Percentiles rank a stretch among this genome's conserved stretches.
phyloP scores from a whole-genome alignment of 129 eudicot genomes.

The Flaveria sonorensis region DNA sequence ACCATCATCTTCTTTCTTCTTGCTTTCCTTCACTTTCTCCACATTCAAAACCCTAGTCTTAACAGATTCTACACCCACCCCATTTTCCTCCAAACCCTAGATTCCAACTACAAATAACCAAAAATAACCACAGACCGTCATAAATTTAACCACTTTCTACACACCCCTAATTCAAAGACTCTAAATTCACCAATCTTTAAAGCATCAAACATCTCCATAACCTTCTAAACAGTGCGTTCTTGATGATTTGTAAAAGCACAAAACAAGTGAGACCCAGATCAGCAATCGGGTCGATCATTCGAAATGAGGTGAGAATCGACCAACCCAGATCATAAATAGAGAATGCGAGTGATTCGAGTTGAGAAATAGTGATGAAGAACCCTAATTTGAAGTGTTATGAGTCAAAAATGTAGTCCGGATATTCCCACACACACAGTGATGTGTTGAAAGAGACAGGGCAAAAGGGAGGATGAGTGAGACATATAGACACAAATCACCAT shows the following conservation, averaged over 20 bases:
- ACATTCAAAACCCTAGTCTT: constrained; percentile 42
- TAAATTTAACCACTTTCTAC: not conserved
- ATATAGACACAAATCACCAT: constrained; percentile 12
- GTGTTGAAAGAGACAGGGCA: constrained; percentile 28
- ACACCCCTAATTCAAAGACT: not conserved
- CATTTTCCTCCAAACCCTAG: constrained; percentile 43
- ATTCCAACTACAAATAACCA: constrained; percentile 15
- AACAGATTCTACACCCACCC: constrained; percentile 51
- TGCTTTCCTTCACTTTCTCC: constrained; percentile 39
- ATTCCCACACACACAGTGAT: constrained; percentile 12
- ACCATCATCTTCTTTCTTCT: constrained; percentile 43
- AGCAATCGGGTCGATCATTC: not conserved
- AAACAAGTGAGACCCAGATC: constrained; percentile 27
- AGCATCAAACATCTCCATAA: constrained; percentile 11
- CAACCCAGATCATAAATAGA: too few relatives aligned
- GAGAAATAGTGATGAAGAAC: not conserved
- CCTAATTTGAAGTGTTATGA: constrained; percentile 32
- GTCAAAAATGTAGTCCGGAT: constrained; percentile 37
- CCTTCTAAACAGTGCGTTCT: not conserved
- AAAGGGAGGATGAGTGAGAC: constrained; percentile 27
- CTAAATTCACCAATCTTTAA: constrained; percentile 1
- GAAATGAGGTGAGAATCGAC: too few relatives aligned
- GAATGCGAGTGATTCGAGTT: constrained; percentile 13
- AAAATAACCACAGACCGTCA: constrained; percentile 6
- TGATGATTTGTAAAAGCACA: constrained; percentile 4